Evolutionary conservation across 257 asterid species (phyloP), one percentile per base, ranked within the genome.

Genomic region (Solanum etuberosum): DNA sequence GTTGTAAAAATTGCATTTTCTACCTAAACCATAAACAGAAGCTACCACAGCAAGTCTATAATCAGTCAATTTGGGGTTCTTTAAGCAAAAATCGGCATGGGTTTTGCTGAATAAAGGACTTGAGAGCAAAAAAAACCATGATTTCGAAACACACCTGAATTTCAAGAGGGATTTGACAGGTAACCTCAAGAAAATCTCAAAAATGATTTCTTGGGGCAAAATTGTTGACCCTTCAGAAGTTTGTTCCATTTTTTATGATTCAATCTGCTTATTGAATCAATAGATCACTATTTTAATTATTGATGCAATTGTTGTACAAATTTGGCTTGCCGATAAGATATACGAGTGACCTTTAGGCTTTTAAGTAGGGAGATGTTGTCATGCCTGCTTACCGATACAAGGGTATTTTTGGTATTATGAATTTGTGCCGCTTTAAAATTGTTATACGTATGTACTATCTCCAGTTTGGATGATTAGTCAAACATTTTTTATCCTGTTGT

Each of bases 61-160:
- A 6, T 12, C 16, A 65, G 40, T n/a, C 4, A 46, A 48, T 7
- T 85, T 72, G 29, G 87, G 65, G 84, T 57, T 21, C 2, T 37
- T 51, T 31, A 51, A 89, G 1, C 90, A 83, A 2, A 67, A 31
- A 31, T 63, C 20, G 87, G 89, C 88, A 83, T 90, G 93, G 88
- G 89, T 25, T 87, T 86, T 85, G 89, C 59, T 84, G 88, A 94
- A 93, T 13, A 42, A 37, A 15, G 71, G 86, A 90, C 68, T 74
- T 83, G 92, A 91, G 59, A 94, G 90, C 72, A 91, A 9, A 81
- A 90, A 81, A 63, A 82, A 63, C 94, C 94, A 93, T 51, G 91
- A 87, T 86, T 86, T 94, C 72, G 92, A 90, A 84, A 93, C 93
- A 86, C 91, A 90, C 86, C 65, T 91, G 90, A 91, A 92, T 86